Base-by-base conservation (phyloP, 164 flowering plant genomes). In the Aristolochia fimbriata region DNA sequence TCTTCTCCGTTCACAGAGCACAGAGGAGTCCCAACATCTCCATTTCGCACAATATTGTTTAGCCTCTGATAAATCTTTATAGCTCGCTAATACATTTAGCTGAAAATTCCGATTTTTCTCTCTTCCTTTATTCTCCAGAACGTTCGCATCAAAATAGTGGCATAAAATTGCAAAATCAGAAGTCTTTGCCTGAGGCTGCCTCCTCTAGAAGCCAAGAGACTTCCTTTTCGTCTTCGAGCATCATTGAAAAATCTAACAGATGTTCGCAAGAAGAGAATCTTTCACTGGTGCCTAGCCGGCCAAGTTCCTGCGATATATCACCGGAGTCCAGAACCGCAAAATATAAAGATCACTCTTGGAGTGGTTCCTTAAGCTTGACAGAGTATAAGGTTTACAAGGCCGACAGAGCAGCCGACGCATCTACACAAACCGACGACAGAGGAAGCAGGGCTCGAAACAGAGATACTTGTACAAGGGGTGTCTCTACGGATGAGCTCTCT, bases 401-500 rank as follows among this genome's bases (percentile, higher is more conserved):
- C 61, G 81, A 78, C 57, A 78, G 82, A 19, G 75, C 82, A 14
- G 80, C 88, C 43, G 82, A 90, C 78, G 97, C 97, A 50, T 81
- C 94, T 0, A 93, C 99, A 7, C 97, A 90, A 72, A 87, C 99
- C 6, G 91, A 87, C 45, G 93, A 84, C 57, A 70, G 66, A 58
- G 61, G 50, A 9, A 68, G 63, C 54, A 67, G 66, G 22, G 55
- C 59, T 54, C 77, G 67, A 65, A 27, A 65, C 11, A 69, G 58
- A 61, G 87, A 81, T 62, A 88, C 96, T 41, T 81, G 93, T 75
- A 81, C 81, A n/a, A 68, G 84, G 50, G 93, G 96, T 62, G 91
- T 92, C 70, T 82, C 95, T 13, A 87, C 91, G 27, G 96, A 92
- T 51, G 78, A 76, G 4, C 68, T 80, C 10, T 43, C 65, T 47